These are phyloP conservation scores for Carex scoparia DNA, from an alignment of 176 grass and related monocot species.

Conservation along the genomic window DNA sequence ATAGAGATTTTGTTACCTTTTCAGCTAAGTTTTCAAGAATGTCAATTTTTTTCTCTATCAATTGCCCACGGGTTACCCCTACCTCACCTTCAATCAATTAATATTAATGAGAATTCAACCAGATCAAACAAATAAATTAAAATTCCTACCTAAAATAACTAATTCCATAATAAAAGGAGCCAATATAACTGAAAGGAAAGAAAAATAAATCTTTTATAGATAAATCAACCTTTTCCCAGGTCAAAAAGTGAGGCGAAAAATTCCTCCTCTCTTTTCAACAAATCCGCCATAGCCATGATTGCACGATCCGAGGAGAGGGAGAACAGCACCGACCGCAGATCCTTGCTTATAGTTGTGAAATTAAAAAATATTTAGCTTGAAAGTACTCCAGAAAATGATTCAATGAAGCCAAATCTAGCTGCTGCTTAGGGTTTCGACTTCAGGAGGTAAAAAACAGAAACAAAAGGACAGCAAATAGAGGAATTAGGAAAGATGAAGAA, in stretches of 20 bases:
- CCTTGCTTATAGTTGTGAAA: not conserved
- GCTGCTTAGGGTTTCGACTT: not conserved
- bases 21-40: conserved; percentile 61
- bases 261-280: conserved; percentile 68
- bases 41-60: conserved; percentile 89
- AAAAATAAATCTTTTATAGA: not conserved
- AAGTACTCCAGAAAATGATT: not conserved
- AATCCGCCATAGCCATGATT: conserved; percentile 68
- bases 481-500: not conserved
- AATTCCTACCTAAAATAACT: not conserved
- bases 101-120: not conserved
- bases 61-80: conserved; percentile 41
- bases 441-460: not conserved
- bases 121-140: not conserved
- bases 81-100: conserved; percentile 30
- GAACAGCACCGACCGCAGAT: not conserved
- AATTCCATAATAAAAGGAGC: not conserved
- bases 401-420: not conserved
- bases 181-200: not conserved
- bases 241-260: conserved; percentile 67
- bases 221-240: conserved; percentile 41
- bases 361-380: not conserved
- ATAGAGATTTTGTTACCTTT: conserved; percentile 31
- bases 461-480: not conserved
- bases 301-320: not conserved